Percentiles rank a stretch among this genome's conserved stretches.
Conservation (phyloP, 2,329 filamentous ascomycete species). For the Blastomyces gilchristii region DNA sequence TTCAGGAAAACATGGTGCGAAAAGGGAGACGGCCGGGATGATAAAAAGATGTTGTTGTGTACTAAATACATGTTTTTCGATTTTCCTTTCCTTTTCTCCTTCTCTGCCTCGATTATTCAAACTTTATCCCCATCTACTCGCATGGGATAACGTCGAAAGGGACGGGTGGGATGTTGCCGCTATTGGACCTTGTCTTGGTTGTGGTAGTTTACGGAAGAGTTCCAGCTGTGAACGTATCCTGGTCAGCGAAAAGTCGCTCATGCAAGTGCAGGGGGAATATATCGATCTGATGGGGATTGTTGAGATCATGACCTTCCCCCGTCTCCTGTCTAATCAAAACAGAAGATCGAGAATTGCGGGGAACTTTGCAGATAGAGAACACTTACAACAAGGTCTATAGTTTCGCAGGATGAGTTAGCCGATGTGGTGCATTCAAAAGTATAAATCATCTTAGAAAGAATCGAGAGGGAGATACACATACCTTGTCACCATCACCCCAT, state of each 20-base stretch:
- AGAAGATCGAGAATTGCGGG: background rate
- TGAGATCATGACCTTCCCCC: background rate
- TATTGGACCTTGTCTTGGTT: constrained; percentile 65
- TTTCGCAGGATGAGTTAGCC: constrained; percentile 11
- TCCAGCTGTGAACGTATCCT: constrained; percentile 61
- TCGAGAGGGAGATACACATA: constrained; percentile 31
- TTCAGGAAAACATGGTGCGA: background rate
- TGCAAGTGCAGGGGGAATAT: background rate
- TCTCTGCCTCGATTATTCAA: background rate
- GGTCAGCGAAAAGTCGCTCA: constrained; percentile 3
- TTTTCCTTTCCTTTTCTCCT: background rate
- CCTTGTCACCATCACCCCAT: constrained; percentile 95
- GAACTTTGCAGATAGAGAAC: constrained; percentile 4
- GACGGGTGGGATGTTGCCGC: background rate
- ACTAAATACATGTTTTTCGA: background rate
- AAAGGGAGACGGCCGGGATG: background rate
- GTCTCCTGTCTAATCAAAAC: background rate
- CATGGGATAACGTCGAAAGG: background rate
- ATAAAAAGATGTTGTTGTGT: background rate
- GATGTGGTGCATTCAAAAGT: background rate
- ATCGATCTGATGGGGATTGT: background rate
- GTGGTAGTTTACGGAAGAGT: constrained; percentile 91
- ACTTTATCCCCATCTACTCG: background rate
- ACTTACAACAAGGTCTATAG: constrained; percentile 57
- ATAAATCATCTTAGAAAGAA: background rate